Evolutionary conservation across 148 eudicot species (phyloP), one percentile per base, ranked within the genome.

Genomic region (Cornus controversa): DNA sequence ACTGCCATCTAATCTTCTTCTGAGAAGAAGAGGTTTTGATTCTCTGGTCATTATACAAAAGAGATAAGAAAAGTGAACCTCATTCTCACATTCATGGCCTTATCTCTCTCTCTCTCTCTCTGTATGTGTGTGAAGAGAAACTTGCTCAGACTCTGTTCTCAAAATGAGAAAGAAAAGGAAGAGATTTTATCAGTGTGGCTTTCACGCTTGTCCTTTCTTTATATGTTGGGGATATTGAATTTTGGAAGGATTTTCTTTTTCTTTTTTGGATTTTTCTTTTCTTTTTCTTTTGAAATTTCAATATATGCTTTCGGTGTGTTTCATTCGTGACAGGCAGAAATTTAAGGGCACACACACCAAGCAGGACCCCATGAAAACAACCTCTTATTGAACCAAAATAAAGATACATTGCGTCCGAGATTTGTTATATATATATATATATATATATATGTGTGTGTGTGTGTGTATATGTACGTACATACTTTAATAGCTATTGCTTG

Each of bases 181-280:
- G 79, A 80, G 80, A 76, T 64, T 83, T 85, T 57, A 82, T 66
- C 85, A 86, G 87, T 76, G 85, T 53, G 81, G 83, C 74, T 81
- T 75, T 89, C 89, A 86, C 87, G 89, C 91, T 85, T 85, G 89
- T 79, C 81, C 83, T 80, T 83, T 79, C 81, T 89, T 85, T 80
- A 77, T 87, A 80, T 18, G n/a, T 57, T 28, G 18, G 40, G 67
- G 1, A 8, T 67, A 20, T 58, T 67, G 60, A 4, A 66, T 84
- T 66, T 68, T 73, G 23, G 26, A 31, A 63, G 34, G 34, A 25
- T 82, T 79, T 70, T 66, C n/a, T 40, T 31, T 75, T 65, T 71
- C 23, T n/a, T 53, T 13, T 36, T 36, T 24, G 24, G 6, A 53
- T 77, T 68, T 26, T 27, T 14, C 15, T 27, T 11, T 29, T 28